Percentiles rank a stretch among this genome's conserved stretches.
These are phyloP conservation scores for Ascochyta pisi DNA, from an alignment of 2,329 filamentous ascomycete species.

Conservation along the genomic window DNA sequence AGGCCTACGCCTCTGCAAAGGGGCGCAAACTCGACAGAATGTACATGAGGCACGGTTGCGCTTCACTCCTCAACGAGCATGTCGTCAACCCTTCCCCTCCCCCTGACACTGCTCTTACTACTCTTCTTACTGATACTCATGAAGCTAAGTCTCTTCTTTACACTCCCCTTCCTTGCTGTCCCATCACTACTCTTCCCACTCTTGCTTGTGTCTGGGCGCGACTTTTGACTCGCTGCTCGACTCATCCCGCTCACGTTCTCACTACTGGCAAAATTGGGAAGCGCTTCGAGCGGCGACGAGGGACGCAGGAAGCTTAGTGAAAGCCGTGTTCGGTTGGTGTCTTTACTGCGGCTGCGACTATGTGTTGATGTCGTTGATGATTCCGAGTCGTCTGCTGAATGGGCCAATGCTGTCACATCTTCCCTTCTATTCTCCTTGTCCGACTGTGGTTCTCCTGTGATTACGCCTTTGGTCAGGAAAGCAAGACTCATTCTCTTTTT, in stretches of 20 bases:
- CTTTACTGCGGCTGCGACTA: constrained; percentile 45
- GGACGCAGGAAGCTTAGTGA: constrained; percentile 41
- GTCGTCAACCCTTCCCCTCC: constrained; percentile 30
- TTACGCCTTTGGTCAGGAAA: constrained; percentile 47
- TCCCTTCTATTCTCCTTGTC: constrained; percentile 24
- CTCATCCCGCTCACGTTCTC: constrained; percentile 16
- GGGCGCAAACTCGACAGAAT: background rate
- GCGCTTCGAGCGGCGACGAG: constrained; percentile 39
- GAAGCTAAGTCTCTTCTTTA: constrained; percentile 80
- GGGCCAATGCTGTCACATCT: constrained; percentile 7
- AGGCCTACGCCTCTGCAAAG: background rate
- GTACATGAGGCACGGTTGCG: background rate
- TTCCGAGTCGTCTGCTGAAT: constrained; percentile 27
- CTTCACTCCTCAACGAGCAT: constrained; percentile 44
- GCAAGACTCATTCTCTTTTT: constrained; percentile 50
- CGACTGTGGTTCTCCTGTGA: constrained; percentile 34
- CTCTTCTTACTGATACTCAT: constrained; percentile 76
- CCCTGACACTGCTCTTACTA: constrained; percentile 60
- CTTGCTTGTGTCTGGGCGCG: constrained; percentile 40
- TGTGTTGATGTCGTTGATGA: constrained; percentile 32
- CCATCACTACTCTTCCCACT: constrained; percentile 52
- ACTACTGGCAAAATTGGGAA: constrained; percentile 30
- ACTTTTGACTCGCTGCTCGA: constrained; percentile 26
- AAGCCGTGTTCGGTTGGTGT: constrained; percentile 35
- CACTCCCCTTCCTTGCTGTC: constrained; percentile 58